Conservation (phyloP, 495 filamentous ascomycete species). For the Sabuloglossum arenarium region DNA sequence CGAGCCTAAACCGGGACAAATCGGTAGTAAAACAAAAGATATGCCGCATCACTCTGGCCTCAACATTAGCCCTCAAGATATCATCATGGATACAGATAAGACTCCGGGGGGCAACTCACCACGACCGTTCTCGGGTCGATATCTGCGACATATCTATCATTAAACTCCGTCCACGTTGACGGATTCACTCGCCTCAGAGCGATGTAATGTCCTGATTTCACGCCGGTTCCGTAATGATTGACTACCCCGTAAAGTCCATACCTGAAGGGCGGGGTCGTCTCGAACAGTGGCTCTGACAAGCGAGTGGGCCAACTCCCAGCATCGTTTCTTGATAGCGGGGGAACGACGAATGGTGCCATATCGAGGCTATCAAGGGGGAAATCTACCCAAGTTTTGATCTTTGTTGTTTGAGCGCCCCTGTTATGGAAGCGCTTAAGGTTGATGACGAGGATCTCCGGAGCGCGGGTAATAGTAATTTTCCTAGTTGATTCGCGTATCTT, state of each 20-base stretch:
- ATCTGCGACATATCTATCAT: slow-evolving; percentile 37
- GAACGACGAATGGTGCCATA: slow-evolving; percentile 19
- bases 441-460: slow-evolving; percentile 48
- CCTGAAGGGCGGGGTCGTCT: slow-evolving; percentile 40
- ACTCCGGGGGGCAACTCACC: slow-evolving; percentile 17
- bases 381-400: slow-evolving; percentile 45
- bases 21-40: slow-evolving; percentile 39
- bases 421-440: slow-evolving; percentile 57
- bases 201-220: slow-evolving; percentile 51
- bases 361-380: slow-evolving; percentile 45
- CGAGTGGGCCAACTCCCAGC: background rate
- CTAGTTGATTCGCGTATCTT: slow-evolving; percentile 46
- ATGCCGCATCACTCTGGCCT: slow-evolving; percentile 41
- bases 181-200: slow-evolving; percentile 24
- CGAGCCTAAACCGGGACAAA: background rate
- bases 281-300: slow-evolving; percentile 16
- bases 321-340: slow-evolving; percentile 3
- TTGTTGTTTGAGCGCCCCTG: slow-evolving; percentile 33
- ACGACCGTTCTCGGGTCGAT: slow-evolving; percentile 33
- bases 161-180: slow-evolving; percentile 39
- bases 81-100: background rate
- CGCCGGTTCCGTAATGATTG: slow-evolving; percentile 39
- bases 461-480: slow-evolving; percentile 50
- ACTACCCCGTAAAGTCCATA: slow-evolving; percentile 58
- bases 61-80: background rate